Conservation (phyloP, 208 protist genomes). For the Phytomonas sp. region DNA sequence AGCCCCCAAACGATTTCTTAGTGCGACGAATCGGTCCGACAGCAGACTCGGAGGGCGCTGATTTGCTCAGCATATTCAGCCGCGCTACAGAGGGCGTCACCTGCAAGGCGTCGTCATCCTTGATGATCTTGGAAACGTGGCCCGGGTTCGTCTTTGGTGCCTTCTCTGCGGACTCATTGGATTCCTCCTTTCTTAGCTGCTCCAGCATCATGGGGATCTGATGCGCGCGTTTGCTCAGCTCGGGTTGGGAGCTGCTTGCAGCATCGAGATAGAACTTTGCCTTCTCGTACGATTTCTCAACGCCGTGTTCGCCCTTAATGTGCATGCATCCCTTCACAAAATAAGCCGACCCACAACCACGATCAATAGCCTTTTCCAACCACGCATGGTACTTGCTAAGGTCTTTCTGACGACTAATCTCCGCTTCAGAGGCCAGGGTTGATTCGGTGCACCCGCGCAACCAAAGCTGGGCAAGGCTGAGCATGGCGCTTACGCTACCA, state of each 20-base stretch:
- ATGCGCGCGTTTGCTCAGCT: conserved; percentile 57
- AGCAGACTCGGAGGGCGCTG: conserved; percentile 3
- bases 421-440: conserved; percentile 61
- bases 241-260: conserved; percentile 40
- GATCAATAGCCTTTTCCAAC: conserved; percentile 75
- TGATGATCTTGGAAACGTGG: not conserved
- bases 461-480: conserved; percentile 77
- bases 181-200: conserved; percentile 51
- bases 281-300: conserved; percentile 48
- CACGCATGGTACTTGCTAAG: conserved; percentile 75
- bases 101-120: conserved; percentile 20
- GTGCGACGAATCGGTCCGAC: not conserved
- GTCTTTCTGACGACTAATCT: conserved; percentile 53
- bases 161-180: not conserved
- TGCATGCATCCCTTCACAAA: conserved; percentile 84
- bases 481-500: conserved; percentile 78
- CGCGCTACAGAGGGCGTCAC: conserved; percentile 46
- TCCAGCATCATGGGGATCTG: conserved; percentile 61
- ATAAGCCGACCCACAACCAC: conserved; percentile 77
- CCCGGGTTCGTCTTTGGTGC: not conserved
- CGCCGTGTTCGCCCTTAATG: conserved; percentile 78
- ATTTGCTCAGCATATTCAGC: conserved; percentile 36
- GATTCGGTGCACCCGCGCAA: conserved; percentile 59
- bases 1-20: not conserved
- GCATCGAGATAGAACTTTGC: conserved; percentile 75